These are phyloP conservation scores for Botrytis deweyae DNA, from an alignment of 2,329 filamentous ascomycete species.

Conservation along the genomic window DNA sequence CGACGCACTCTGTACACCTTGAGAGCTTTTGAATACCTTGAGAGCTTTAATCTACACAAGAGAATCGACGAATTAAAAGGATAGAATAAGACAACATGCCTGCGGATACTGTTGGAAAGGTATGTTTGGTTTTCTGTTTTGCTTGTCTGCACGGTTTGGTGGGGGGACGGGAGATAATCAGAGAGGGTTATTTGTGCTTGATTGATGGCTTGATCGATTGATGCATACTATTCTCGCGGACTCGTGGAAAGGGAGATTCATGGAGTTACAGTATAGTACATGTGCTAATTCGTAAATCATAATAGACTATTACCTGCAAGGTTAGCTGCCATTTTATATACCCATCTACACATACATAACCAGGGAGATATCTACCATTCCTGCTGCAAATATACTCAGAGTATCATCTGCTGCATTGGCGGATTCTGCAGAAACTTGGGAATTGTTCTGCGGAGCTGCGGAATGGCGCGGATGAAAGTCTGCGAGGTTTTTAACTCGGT, in stretches of 20 bases:
- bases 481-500: background rate
- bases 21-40: slow-evolving; percentile 9
- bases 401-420: background rate
- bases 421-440: background rate
- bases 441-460: background rate
- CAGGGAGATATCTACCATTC: background rate
- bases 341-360: too few species aligned
- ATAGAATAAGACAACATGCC: slow-evolving; percentile 4
- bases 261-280: background rate
- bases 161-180: background rate
- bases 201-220: background rate
- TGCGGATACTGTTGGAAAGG: slow-evolving; percentile 27
- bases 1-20: background rate
- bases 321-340: slow-evolving; percentile 28
- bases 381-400: background rate
- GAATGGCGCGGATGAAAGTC: background rate
- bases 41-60: background rate
- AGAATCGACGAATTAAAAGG: background rate
- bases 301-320: slow-evolving; percentile 40
- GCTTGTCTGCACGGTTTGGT: background rate
- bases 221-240: background rate
- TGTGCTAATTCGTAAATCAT: background rate
- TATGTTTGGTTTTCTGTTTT: slow-evolving; percentile 9
- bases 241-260: background rate
- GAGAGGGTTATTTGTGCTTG: background rate